A percentile compares a stretch with the other conserved stretches of the same genome.
These are phyloP conservation scores for Tuber brumale DNA, from an alignment of 495 filamentous ascomycete genomes.

Conservation along the genomic window DNA sequence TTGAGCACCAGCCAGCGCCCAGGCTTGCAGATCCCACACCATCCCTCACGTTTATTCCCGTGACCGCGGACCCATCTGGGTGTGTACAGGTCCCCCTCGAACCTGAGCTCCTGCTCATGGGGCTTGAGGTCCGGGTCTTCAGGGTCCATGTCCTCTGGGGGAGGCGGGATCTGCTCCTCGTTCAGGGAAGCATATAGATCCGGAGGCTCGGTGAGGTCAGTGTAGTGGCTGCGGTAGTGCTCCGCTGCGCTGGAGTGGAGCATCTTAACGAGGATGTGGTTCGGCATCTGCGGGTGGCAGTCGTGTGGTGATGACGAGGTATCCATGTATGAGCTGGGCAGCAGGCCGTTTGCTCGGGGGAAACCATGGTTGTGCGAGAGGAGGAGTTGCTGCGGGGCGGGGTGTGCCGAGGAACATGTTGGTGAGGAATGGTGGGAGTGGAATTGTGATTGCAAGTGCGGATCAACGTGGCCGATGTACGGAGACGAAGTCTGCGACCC, in stretches of 20 bases:
- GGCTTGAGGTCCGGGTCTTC: constrained; percentile 61
- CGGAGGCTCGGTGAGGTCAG: constrained; percentile 61
- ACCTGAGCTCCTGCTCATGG: constrained; percentile 69
- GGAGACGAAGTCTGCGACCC: constrained; percentile 51
- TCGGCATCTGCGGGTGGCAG: constrained; percentile 41
- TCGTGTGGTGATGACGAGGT: constrained; percentile 44
- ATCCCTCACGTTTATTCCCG: constrained; percentile 75
- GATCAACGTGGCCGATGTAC: constrained; percentile 49
- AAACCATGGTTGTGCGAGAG: constrained; percentile 47
- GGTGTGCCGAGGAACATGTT: constrained; percentile 50
- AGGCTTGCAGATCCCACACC: constrained; percentile 78
- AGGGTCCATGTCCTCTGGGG: constrained; percentile 68
- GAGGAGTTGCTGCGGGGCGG: constrained; percentile 43
- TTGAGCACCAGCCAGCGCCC: constrained; percentile 75
- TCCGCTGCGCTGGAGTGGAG: constrained; percentile 63
- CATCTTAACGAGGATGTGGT: constrained; percentile 56
- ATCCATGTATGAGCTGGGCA: constrained; percentile 44
- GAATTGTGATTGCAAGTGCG: constrained; percentile 37
- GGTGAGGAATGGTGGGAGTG: constrained; percentile 54
- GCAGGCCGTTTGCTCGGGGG: constrained; percentile 46
- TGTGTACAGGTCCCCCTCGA: constrained; percentile 70
- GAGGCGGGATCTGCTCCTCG: constrained; percentile 61
- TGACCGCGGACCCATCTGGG: constrained; percentile 71
- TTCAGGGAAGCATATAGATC: constrained; percentile 65
- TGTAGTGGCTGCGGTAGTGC: constrained; percentile 56